A percentile compares a stretch with the other conserved stretches of the same genome.
phyloP scores from a whole-genome alignment of 177 flowering plant genomes.

The Vitis hybrid region DNA sequence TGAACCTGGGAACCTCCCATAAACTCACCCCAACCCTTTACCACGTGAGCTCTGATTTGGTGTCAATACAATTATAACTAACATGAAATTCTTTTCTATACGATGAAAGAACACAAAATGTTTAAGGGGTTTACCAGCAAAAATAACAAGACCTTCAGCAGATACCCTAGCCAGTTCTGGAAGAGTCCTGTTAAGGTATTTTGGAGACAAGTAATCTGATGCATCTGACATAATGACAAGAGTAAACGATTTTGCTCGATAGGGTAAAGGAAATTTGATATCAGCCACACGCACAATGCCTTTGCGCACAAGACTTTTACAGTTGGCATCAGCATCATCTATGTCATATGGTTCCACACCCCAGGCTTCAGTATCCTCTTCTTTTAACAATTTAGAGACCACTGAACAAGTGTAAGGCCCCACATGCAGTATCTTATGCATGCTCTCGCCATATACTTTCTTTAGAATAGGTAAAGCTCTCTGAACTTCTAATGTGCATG shows the following conservation, averaged over 20 bases:
- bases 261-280: conserved; percentile 85
- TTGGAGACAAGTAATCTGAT: conserved; percentile 86
- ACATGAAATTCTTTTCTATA: no score
- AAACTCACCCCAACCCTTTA: no score
- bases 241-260: conserved; percentile 73
- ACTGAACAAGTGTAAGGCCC: conserved; percentile 92
- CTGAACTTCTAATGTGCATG: conserved; percentile 72
- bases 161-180: conserved; percentile 80
- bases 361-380: conserved; percentile 88
- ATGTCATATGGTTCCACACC: conserved; percentile 91
- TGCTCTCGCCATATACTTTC: conserved; percentile 80
- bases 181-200: conserved; percentile 80
- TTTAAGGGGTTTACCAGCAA: conserved; percentile 57
- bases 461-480: conserved; percentile 68
- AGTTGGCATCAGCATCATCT: conserved; percentile 62
- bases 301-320: conserved; percentile 73
- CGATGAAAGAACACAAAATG: background rate
- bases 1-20: no score
- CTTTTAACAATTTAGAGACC: conserved; percentile 68
- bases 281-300: conserved; percentile 90
- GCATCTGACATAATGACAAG: conserved; percentile 88
- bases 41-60: no score
- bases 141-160: conserved; percentile 69
- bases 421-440: conserved; percentile 86
- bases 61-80: no score